phyloP scores from a whole-genome alignment of 2,329 filamentous ascomycete species.

The Trichoderma polysporum region DNA sequence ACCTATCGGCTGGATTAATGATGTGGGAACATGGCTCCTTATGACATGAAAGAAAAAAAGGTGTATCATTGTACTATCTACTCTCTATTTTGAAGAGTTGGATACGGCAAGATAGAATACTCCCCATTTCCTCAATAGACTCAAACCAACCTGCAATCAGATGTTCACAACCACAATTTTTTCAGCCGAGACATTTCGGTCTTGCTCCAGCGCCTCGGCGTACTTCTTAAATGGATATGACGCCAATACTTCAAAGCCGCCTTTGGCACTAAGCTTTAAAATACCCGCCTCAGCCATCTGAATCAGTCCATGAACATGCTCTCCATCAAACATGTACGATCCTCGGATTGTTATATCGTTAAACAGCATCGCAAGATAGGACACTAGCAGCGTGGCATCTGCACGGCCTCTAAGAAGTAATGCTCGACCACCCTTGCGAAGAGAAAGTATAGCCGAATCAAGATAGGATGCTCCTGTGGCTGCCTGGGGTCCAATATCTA shows the following conservation, averaged over 20 bases:
- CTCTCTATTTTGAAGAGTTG: too few species aligned
- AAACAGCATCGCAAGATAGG: conserved; percentile 28
- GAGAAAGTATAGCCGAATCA: conserved; percentile 36
- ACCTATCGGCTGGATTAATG: too few species aligned
- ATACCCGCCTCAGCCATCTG: conserved; percentile 21
- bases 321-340: conserved; percentile 42
- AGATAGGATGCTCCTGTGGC: conserved; percentile 41
- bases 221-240: neutral
- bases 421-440: conserved; percentile 33
- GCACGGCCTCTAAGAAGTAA: conserved; percentile 32
- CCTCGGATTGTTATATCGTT: conserved; percentile 39
- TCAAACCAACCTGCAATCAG: neutral
- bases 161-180: neutral
- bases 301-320: conserved; percentile 22
- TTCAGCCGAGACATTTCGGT: neutral
- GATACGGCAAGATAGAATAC: too few species aligned
- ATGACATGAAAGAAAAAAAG: too few species aligned
- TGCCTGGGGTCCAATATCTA: conserved; percentile 46
- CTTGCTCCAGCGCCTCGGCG: neutral
- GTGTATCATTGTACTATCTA: too few species aligned
- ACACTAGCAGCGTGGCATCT: conserved; percentile 28
- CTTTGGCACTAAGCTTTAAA: conserved; percentile 23
- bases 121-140: too few species aligned
- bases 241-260: conserved; percentile 21
- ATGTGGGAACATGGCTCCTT: too few species aligned